These are phyloP conservation scores for Leucocoprinus sp. DNA, from an alignment of 768 basidiomycete genomes.

Conservation along the genomic window DNA sequence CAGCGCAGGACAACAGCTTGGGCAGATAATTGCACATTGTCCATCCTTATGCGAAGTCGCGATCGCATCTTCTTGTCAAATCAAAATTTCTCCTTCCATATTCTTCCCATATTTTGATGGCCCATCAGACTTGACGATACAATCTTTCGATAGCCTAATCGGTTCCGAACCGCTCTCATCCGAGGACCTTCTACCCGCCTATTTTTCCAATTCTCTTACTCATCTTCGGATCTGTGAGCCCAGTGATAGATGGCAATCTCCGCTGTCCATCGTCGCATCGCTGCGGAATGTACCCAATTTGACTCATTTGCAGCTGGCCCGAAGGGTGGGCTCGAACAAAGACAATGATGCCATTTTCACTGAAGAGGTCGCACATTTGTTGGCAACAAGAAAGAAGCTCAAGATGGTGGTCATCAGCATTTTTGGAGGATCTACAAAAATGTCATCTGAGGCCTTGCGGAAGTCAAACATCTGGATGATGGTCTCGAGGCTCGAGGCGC, in stretches of 20 bases:
- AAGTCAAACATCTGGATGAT: conserved; percentile 22
- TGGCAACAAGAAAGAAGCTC: conserved; percentile 21
- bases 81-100: conserved; percentile 13
- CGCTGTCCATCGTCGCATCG: conserved; percentile 22
- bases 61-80: conserved; percentile 19
- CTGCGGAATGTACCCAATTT: conserved; percentile 28
- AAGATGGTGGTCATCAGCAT: conserved; percentile 29
- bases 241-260: conserved; percentile 27
- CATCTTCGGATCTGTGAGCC: conserved; percentile 34
- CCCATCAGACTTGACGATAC: conserved; percentile 21
- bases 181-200: conserved; percentile 6
- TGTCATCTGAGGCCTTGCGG: conserved; percentile 10
- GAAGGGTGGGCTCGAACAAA: conserved; percentile 31
- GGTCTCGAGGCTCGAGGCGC: conserved; percentile 14
- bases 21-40: conserved; percentile 26
- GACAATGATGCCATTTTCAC: conserved; percentile 32
- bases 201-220: conserved; percentile 21
- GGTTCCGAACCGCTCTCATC: conserved; percentile 6
- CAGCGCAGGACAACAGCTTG: conserved; percentile 15
- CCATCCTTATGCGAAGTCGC: conserved; percentile 24
- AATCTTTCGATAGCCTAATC: conserved; percentile 18
- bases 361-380: conserved; percentile 22
- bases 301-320: conserved; percentile 31
- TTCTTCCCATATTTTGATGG: conserved; percentile 9
- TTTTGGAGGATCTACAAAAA: conserved; percentile 18